phyloP scores from a whole-genome alignment of 1,284 basidiomycete species.

The Agaricales sp. region DNA sequence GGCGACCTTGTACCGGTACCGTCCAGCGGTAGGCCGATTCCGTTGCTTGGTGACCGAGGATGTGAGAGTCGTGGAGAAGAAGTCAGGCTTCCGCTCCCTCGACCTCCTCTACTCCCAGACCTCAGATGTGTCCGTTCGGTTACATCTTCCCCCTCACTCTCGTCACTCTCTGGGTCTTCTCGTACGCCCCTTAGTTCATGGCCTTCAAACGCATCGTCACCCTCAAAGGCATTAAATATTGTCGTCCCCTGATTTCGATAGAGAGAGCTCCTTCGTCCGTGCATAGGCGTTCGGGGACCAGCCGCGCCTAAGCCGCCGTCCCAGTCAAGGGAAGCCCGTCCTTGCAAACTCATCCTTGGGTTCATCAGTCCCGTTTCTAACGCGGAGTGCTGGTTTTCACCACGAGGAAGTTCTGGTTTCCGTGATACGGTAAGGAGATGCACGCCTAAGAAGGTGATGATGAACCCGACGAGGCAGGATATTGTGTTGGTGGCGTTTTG shows the following conservation, averaged over 20 bases:
- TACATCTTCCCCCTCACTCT: neutral
- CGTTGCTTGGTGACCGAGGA: neutral
- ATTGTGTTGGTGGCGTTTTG: conserved; percentile 72
- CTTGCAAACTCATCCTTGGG: conserved; percentile 59
- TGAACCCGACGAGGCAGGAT: conserved; percentile 81
- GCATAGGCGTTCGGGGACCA: conserved; percentile 16
- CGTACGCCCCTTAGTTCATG: neutral
- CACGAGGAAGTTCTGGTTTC: conserved; percentile 39
- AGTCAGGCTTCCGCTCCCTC: neutral
- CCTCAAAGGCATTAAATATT: neutral
- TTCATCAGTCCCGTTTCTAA: conserved; percentile 57
- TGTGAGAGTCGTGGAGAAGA: neutral
- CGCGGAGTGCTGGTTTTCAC: conserved; percentile 50
- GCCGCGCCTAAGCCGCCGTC: conserved; percentile 32
- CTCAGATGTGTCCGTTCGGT: neutral
- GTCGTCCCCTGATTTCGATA: neutral
- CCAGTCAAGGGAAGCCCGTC: conserved; percentile 67
- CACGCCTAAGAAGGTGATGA: conserved; percentile 87
- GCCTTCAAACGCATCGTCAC: neutral
- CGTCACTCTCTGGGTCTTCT: neutral
- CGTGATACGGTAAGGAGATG: conserved; percentile 85
- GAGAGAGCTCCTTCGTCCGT: neutral
- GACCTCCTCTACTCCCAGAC: neutral
- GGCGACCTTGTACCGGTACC: neutral
- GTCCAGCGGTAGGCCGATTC: neutral